Evolutionary conservation across 768 basidiomycete genomes (phyloP), one percentile per base, ranked within the genome.

Genomic region (Tephrocybe rancida): DNA sequence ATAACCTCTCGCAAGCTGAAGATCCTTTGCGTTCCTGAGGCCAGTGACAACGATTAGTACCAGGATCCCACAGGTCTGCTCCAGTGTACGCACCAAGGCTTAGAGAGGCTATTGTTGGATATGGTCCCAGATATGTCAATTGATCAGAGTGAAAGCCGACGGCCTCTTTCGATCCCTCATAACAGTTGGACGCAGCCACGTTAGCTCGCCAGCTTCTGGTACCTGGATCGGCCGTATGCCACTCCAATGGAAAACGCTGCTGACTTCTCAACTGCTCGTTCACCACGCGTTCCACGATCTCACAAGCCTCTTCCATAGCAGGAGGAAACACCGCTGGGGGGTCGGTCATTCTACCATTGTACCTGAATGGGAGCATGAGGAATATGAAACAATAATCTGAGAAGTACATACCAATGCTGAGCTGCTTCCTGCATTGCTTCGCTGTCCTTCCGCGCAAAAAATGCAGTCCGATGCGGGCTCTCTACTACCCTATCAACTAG

Each of bases 131-230:
- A 70, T 88, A 87, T 0, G 90, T 90, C 50, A 90, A 67, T 49
- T 88, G 87, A 66, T 93, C 91, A 3, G 90, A 86, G 65, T 93
- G 92, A 63, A 81, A 86, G 0, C 92, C 91, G 3, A 93, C 91
- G 45, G 84, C 83, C 67, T 92, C 90, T 63, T 87, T 86, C 32
- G 80, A 78, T n/a, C 90, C 90, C 64, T 86, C 82, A 55, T 93
- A 93, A 59, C 90, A 87, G 60, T 93, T 93, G 2, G 90, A 83
- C 1, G 90, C 91, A 3, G 91, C 91, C 21, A 93, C 90, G 59
- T 92, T 93, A 1, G 91, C 92, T 48, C 82, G 75, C 91, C 92
- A 93, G 6, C 56, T 59, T 25, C 62, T 63, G 13, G 46, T 61
- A 22, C 14, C 35, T n/a, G 39, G 55, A 18, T 53, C 56, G 49